phyloP scores from a whole-genome alignment of 2,329 filamentous ascomycete genomes.

The Aspergillus tamarii region DNA sequence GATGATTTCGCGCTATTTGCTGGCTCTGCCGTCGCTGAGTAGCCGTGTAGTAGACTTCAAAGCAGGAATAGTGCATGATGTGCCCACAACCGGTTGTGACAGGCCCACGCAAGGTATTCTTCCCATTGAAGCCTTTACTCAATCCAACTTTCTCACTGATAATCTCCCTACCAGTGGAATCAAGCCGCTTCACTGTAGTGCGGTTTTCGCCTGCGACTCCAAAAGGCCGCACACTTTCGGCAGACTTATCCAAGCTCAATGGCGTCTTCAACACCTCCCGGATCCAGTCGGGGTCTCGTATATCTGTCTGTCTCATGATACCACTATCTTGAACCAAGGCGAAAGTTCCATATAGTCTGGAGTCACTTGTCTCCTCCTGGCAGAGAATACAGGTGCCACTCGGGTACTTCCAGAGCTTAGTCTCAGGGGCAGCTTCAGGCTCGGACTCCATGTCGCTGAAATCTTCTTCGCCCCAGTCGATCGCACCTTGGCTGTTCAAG shows the following conservation, averaged over 20 bases:
- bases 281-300: conserved; percentile 80
- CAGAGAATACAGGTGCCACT: conserved; percentile 92
- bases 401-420: conserved; percentile 86
- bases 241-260: conserved; percentile 78
- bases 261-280: conserved; percentile 80
- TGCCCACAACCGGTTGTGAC: conserved; percentile 92
- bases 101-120: conserved; percentile 69
- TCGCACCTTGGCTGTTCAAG: conserved; percentile 80
- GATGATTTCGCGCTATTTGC: conserved; percentile 93
- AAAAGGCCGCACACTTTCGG: conserved; percentile 82
- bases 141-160: conserved; percentile 77
- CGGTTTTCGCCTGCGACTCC: conserved; percentile 88
- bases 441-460: conserved; percentile 65
- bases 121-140: conserved; percentile 82
- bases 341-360: conserved; percentile 88
- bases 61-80: conserved; percentile 97
- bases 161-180: conserved; percentile 71
- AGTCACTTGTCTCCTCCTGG: conserved; percentile 92
- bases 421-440: conserved; percentile 58
- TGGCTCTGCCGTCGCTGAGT: conserved; percentile 82
- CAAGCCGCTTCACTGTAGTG: conserved; percentile 73
- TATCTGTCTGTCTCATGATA: conserved; percentile 83
- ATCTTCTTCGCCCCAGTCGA: conserved; percentile 87
- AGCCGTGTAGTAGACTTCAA: conserved; percentile 86
- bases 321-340: conserved; percentile 84